These are phyloP conservation scores for Nicotiana attenuata DNA, from an alignment of 257 asterid genomes.

Conservation along the genomic window DNA sequence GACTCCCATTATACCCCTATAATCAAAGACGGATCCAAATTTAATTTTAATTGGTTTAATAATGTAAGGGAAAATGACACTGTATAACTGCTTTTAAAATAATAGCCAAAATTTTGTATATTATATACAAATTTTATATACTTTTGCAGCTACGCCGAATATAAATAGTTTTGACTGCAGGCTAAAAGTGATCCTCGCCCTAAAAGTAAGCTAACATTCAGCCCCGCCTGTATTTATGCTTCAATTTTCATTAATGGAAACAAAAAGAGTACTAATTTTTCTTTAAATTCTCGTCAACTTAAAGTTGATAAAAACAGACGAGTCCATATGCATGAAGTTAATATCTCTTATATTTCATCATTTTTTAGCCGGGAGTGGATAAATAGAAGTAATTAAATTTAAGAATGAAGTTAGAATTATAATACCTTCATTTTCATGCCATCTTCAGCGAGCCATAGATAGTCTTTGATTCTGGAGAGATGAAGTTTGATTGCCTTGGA, in stretches of 20 bases:
- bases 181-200: too few relatives aligned
- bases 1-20: constrained; percentile 80
- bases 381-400: background rate
- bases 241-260: background rate
- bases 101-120: too few relatives aligned
- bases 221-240: background rate
- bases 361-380: background rate
- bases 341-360: background rate
- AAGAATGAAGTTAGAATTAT: background rate
- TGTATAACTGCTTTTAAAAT: too few relatives aligned
- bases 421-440: constrained; percentile 84
- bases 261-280: too few relatives aligned
- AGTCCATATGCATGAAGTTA: background rate
- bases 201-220: too few relatives aligned
- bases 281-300: background rate
- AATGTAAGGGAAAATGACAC: too few relatives aligned
- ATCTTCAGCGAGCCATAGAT: constrained; percentile 82
- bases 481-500: constrained; percentile 41
- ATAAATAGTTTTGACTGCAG: too few relatives aligned
- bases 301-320: background rate
- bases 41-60: too few relatives aligned
- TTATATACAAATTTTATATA: too few relatives aligned
- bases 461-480: constrained; percentile 58
- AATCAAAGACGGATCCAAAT: background rate
- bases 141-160: too few relatives aligned